Evolutionary conservation across 2,329 filamentous ascomycete species (phyloP).

Genomic region (Neonectria neomacrospora): DNA sequence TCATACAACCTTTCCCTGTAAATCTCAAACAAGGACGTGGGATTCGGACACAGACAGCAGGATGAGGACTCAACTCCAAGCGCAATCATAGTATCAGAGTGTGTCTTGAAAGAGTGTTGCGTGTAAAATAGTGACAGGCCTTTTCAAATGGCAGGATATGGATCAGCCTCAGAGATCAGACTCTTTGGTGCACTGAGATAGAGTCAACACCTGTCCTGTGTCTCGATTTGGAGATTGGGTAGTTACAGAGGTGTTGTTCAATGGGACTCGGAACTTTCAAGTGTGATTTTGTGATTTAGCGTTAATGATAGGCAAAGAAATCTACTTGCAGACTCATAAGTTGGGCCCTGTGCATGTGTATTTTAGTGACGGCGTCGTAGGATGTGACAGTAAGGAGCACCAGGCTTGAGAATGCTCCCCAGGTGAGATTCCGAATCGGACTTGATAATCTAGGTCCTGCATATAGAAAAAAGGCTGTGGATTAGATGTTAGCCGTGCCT

Average conservation of each 20-base stretch:
- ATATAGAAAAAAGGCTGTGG: neutral
- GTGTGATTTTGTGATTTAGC: constrained; percentile 26
- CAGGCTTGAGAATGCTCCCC: neutral
- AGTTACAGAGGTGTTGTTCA: constrained; percentile 3
- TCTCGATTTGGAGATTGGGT: neutral
- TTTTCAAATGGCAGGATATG: constrained; percentile 3
- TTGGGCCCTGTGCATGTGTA: neutral
- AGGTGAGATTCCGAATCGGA: neutral
- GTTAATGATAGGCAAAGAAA: constrained; percentile 19
- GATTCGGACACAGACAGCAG: constrained; percentile 15
- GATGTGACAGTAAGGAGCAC: neutral
- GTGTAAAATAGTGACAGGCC: constrained; percentile 35
- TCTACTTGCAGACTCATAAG: neutral
- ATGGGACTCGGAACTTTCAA: neutral
- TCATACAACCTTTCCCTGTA: constrained; percentile 73
- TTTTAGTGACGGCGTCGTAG: neutral
- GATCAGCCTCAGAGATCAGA: constrained; percentile 15
- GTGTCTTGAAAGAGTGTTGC: neutral
- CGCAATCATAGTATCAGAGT: constrained; percentile 21
- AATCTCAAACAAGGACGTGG: constrained; percentile 25
- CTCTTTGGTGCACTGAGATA: neutral
- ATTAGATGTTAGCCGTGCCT: neutral
- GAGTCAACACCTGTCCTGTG: neutral
- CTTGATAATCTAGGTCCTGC: neutral
- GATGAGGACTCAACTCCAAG: neutral